Evolutionary conservation across 2,329 filamentous ascomycete species (phyloP).

Genomic region (Alternaria novae-zelandiae): DNA sequence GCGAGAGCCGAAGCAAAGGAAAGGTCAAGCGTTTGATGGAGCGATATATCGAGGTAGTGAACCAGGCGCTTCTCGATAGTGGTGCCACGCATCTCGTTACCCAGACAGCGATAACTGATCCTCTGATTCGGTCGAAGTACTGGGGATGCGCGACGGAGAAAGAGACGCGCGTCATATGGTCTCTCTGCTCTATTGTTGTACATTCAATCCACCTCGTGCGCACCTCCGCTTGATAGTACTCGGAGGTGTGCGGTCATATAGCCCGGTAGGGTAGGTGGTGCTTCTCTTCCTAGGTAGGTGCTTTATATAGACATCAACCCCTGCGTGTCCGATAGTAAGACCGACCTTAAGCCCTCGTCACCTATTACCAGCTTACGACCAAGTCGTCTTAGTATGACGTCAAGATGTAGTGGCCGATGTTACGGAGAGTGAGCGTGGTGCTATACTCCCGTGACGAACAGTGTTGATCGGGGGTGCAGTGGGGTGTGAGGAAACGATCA

Average conservation of each 20-base stretch:
- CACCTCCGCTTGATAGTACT: background rate
- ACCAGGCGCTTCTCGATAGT: background rate
- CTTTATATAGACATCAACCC: background rate
- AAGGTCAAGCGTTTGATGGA: background rate
- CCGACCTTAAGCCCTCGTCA: background rate
- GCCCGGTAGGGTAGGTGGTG: background rate
- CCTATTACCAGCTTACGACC: background rate
- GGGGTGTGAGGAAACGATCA: background rate
- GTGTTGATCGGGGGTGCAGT: background rate
- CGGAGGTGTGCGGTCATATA: background rate
- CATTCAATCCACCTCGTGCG: background rate
- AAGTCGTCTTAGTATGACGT: background rate
- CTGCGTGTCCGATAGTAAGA: background rate
- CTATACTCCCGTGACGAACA: background rate
- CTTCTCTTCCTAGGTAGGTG: background rate
- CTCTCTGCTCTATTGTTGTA: background rate
- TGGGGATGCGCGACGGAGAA: background rate
- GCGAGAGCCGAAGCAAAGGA: background rate
- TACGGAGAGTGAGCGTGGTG: background rate
- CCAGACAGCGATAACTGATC: background rate
- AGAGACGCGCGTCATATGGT: background rate
- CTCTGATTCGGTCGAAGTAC: background rate
- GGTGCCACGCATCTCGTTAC: background rate
- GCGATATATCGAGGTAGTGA: background rate
- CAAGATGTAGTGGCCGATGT: background rate